Base-by-base conservation (phyloP, 345 rosid species). In the Moricandia arvensis region DNA sequence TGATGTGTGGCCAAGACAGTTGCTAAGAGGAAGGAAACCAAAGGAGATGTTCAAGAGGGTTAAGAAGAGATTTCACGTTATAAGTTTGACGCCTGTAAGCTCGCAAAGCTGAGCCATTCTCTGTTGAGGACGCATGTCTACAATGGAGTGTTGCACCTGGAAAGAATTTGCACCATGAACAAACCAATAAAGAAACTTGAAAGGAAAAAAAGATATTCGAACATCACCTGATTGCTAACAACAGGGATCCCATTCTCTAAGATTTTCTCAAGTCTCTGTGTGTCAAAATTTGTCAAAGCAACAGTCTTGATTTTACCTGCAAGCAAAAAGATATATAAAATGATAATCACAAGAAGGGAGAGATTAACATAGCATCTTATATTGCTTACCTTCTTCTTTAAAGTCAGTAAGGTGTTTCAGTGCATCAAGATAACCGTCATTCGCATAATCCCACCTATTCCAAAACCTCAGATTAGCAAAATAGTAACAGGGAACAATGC, bases 71-170 rank as follows among this genome's bases (percentile, higher is more conserved):
- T 4, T 60, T 65, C 71, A 93, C 97, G 98, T 93, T 77, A 93
- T 90, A 68, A 93, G 96, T 82, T 93, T 90, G 77, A 93, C 94
- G 73, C 98, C 98, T 10, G 97, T 83, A 49, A 86, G 89, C 82
- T 85, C 86, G 71, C 98, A 93, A 63, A 93, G 94, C 86, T 93
- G 97, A 61, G 93, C 91, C 98, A 93, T 93, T 82, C 82, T 88
- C 82, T 88, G 94, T 66, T 90, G 98, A 68, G 97, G 98, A 54
- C 97, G 98, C 97, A 91, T 88, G 65, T 93, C 98, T 54, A 91
- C 96, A 76, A 91, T 78, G 72, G 97, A 91, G 83, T 93, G 97
- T 83, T 93, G 98, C 82, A 93, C 98, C 98, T 91, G 80, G 5
- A 68, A 79, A 49, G 54, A 45, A 33, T 29, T 57, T 57, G 8